Conservation (phyloP, 305 asterid genomes). For the Solanum hybrid region DNA sequence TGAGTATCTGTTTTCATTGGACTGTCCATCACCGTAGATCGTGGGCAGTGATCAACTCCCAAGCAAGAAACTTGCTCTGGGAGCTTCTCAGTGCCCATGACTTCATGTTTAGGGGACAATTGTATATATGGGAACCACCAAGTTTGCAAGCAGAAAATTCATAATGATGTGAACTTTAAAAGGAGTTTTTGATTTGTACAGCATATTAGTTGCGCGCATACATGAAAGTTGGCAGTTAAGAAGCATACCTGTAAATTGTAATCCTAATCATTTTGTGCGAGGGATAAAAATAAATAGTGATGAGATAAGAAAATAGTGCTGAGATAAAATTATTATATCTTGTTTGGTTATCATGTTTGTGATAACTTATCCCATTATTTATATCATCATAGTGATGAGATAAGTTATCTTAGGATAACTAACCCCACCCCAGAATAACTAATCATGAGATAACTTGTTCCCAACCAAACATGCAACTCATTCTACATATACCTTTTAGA, state of each 20-base stretch:
- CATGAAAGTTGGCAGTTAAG: background rate
- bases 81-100: background rate
- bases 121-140: constrained; percentile 5
- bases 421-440: no score
- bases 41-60: background rate
- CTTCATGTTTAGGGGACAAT: background rate
- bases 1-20: constrained; percentile 14
- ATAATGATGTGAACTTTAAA: background rate
- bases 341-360: no score
- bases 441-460: no score
- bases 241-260: background rate
- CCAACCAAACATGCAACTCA: no score
- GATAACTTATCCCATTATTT: no score
- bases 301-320: no score
- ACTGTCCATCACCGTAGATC: background rate
- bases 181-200: background rate
- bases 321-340: no score
- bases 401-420: no score
- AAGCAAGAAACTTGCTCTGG: background rate
- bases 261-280: no score
- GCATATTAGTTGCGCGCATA: background rate
- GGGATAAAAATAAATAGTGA: no score
- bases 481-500: no score
- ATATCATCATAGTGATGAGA: no score
- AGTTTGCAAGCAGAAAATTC: background rate